Evolutionary conservation across 2,329 filamentous ascomycete genomes (phyloP).

Genomic region (Fusarium tupiense): DNA sequence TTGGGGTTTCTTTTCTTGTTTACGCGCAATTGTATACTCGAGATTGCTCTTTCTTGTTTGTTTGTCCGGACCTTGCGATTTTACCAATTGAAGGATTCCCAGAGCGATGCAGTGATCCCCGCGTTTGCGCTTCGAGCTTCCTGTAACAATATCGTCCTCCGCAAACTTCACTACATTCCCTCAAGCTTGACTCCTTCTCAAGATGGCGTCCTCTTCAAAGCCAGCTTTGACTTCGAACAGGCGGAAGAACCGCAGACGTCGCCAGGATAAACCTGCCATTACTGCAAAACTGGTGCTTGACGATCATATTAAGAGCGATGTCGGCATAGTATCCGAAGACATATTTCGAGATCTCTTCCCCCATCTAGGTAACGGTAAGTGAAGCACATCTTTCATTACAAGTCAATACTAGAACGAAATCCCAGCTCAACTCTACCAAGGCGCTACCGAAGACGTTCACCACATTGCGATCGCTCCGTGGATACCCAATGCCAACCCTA

Average conservation of each 20-base stretch:
- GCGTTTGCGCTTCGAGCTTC: conserved; percentile 30
- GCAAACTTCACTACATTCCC: background rate
- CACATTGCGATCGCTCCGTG: conserved; percentile 81
- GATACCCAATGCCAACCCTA: conserved; percentile 66
- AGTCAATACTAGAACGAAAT: conserved; percentile 3
- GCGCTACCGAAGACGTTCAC: conserved; percentile 53
- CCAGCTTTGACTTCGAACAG: conserved; percentile 42
- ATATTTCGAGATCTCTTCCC: conserved; percentile 85
- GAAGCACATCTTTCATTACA: background rate
- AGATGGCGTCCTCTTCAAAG: conserved; percentile 46
- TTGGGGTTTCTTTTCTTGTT: conserved; percentile 1
- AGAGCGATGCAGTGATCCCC: conserved; percentile 32
- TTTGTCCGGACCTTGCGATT: background rate
- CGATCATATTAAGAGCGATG: conserved; percentile 83
- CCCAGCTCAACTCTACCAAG: conserved; percentile 13
- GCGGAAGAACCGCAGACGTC: conserved; percentile 62
- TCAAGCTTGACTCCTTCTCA: background rate
- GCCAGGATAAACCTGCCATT: conserved; percentile 78
- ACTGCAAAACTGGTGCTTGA: conserved; percentile 85
- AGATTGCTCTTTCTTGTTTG: background rate
- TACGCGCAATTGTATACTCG: conserved; percentile 4
- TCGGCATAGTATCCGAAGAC: conserved; percentile 87
- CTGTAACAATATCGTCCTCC: conserved; percentile 14
- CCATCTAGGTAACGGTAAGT: conserved; percentile 63
- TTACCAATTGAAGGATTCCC: background rate